Conservation (phyloP, 306 rosid genomes). For the Cyamopsis tetragonoloba region DNA sequence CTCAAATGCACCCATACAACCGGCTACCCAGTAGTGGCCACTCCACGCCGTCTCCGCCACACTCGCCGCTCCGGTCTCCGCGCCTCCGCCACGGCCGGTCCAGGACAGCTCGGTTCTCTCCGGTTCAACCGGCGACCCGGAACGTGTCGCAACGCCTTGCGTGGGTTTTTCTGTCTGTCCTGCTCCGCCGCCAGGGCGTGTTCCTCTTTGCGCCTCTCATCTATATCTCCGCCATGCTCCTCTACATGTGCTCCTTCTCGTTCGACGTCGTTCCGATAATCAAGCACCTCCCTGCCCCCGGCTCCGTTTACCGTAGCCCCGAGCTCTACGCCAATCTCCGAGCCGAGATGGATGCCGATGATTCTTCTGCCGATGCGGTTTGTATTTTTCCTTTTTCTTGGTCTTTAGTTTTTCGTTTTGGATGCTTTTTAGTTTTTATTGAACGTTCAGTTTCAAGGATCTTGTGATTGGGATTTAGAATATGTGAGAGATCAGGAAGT, state of each 20-base stretch:
- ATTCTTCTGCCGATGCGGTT: conserved; percentile 78
- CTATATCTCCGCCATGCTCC: conserved; percentile 75
- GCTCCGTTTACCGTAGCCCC: conserved; percentile 81
- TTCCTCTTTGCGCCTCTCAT: conserved; percentile 81
- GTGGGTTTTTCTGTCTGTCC: conserved; percentile 66
- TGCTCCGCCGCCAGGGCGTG: conserved; percentile 84
- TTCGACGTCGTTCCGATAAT: conserved; percentile 72
- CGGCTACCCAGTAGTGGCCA: conserved; percentile 82
- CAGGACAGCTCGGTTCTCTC: conserved; percentile 45
- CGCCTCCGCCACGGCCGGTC: conserved; percentile 58
- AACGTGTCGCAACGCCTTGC: conserved; percentile 57
- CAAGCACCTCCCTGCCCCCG: conserved; percentile 65
- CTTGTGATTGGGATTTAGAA: not conserved
- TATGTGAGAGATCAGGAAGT: not conserved
- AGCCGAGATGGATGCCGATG: conserved; percentile 66
- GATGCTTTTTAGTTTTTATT: too few species aligned
- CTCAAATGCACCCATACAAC: conserved; percentile 63
- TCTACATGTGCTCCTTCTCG: conserved; percentile 78
- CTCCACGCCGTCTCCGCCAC: conserved; percentile 68
- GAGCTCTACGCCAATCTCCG: conserved; percentile 62
- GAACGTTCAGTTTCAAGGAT: not conserved
- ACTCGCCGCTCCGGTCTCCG: conserved; percentile 73
- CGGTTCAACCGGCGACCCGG: conserved; percentile 42
- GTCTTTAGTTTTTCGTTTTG: not conserved
- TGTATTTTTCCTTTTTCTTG: conserved; percentile 13